Evolutionary conservation across 176 grass and related monocot genomes (phyloP).

Genomic region (Saccharum officinarum): DNA sequence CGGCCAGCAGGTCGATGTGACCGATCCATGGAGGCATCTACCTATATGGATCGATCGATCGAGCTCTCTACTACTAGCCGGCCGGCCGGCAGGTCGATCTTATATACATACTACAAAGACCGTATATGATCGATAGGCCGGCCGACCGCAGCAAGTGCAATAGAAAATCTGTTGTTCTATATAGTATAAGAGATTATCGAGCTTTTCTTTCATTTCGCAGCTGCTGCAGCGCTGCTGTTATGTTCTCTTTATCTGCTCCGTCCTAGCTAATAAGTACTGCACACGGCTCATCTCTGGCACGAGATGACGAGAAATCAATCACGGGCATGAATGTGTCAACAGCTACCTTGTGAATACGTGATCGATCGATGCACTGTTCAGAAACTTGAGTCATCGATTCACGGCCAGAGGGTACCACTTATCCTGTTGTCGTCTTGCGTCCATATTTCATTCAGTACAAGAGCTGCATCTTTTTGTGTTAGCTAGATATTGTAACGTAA

Average conservation of each 20-base stretch:
- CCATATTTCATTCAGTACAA: background rate
- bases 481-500: background rate
- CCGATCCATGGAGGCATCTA: background rate
- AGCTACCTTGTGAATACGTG: background rate
- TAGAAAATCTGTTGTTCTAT: background rate
- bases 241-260: background rate
- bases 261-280: background rate
- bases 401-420: background rate
- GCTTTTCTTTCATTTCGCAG: background rate
- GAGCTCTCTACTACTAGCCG: background rate
- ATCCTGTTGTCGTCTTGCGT: no score
- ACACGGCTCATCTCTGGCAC: background rate
- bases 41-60: background rate
- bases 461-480: background rate
- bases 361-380: background rate
- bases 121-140: background rate
- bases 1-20: conserved; percentile 5
- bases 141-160: background rate
- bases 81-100: background rate
- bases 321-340: background rate
- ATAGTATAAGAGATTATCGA: background rate
- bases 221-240: background rate
- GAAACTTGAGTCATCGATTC: background rate
- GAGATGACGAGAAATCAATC: no score
- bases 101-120: background rate